These are phyloP conservation scores for Pseudocercospora cruenta DNA, from an alignment of 2,329 filamentous ascomycete genomes.

Conservation along the genomic window DNA sequence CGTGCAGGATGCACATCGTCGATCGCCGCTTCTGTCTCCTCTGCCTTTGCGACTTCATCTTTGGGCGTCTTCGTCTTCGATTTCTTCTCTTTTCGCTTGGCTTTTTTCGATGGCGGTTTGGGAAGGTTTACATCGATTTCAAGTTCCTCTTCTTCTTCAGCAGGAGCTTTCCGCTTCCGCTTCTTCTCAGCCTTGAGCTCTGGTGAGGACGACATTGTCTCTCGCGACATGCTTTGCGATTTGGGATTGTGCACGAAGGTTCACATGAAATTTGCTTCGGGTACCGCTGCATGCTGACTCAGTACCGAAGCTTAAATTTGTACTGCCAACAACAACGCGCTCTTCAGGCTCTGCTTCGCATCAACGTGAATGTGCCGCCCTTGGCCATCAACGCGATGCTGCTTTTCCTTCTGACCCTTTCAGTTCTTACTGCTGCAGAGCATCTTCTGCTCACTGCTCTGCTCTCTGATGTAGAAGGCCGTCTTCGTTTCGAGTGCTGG, in stretches of 20 bases:
- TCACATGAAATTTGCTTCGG: slow-evolving; percentile 5
- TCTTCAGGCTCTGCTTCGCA: not conserved
- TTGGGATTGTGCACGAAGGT: not conserved
- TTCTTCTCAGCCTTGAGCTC: slow-evolving; percentile 49
- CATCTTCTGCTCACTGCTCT: slow-evolving; percentile 14
- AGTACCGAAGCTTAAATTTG: not conserved
- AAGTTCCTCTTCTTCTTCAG: slow-evolving; percentile 63
- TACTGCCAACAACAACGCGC: too few species aligned
- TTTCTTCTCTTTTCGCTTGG: slow-evolving; percentile 87
- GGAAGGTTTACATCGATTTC: slow-evolving; percentile 89
- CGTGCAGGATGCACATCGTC: slow-evolving; percentile 17
- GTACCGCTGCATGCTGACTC: not conserved
- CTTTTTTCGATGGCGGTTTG: slow-evolving; percentile 93
- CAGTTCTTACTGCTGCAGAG: not conserved
- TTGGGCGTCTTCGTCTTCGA: slow-evolving; percentile 29
- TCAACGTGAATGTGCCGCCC: not conserved
- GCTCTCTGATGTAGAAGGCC: slow-evolving; percentile 7
- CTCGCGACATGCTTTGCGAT: slow-evolving; percentile 4
- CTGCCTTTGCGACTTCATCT: slow-evolving; percentile 5
- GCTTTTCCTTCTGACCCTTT: not conserved
- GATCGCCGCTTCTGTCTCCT: slow-evolving; percentile 9
- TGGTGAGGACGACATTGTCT: slow-evolving; percentile 24
- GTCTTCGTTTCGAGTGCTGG: slow-evolving; percentile 16
- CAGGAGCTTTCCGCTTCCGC: slow-evolving; percentile 64
- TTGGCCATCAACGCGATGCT: not conserved